Evolutionary conservation across 371 early-diverging fungal genomes (phyloP).

Genomic region (Mucor velutinosus): DNA sequence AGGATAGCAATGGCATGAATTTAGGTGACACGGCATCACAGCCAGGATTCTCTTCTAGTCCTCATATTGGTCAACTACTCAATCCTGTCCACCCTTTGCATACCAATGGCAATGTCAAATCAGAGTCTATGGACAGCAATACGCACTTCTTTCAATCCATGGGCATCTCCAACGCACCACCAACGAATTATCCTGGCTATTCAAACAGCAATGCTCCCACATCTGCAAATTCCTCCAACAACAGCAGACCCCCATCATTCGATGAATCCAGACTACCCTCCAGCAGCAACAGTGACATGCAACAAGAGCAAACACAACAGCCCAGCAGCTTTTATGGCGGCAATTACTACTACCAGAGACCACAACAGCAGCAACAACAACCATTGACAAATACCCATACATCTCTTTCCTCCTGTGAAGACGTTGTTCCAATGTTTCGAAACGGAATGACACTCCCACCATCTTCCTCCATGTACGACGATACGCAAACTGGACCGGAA

Average conservation of each 20-base stretch:
- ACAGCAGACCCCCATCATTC: slow-evolving; percentile 1
- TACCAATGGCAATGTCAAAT: neutral
- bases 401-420: slow-evolving; percentile 6
- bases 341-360: slow-evolving; percentile 12
- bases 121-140: slow-evolving; percentile 1
- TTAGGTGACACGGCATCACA: slow-evolving; percentile 7
- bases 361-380: slow-evolving; percentile 25
- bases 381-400: slow-evolving; percentile 31
- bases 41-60: slow-evolving; percentile 28
- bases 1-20: slow-evolving; percentile 6
- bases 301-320: neutral
- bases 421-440: slow-evolving; percentile 23
- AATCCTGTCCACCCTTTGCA: slow-evolving; percentile 44
- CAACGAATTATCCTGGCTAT: slow-evolving; percentile 13
- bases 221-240: neutral
- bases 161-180: slow-evolving; percentile 9
- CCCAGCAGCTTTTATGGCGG: neutral
- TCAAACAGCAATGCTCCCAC: neutral
- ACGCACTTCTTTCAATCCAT: slow-evolving; percentile 22
- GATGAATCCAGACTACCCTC: slow-evolving; percentile 12
- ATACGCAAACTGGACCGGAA: slow-evolving; percentile 25
- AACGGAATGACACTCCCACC: slow-evolving; percentile 28
- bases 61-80: slow-evolving; percentile 42
- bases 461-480: slow-evolving; percentile 29
- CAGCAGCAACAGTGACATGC: slow-evolving; percentile 3